These are phyloP conservation scores for Diplodia corticola DNA, from an alignment of 2,329 filamentous ascomycete genomes.

Conservation along the genomic window DNA sequence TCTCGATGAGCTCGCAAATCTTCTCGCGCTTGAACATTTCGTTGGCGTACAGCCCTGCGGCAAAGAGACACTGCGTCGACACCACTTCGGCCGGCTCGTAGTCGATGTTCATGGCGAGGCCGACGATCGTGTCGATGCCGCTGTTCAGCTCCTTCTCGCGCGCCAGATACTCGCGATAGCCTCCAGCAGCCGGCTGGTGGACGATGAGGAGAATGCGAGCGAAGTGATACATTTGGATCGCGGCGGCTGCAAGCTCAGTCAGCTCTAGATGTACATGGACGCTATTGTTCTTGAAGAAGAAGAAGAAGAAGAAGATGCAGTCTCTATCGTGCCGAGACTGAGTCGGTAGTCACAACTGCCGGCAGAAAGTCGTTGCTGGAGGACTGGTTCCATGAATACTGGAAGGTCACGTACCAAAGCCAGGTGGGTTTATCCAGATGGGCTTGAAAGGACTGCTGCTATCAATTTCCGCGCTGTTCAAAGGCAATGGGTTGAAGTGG, in stretches of 20 bases:
- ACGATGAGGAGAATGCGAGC: constrained; percentile 56
- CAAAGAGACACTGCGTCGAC: constrained; percentile 24
- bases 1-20: constrained; percentile 31
- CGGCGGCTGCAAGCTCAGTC: constrained; percentile 41
- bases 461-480: constrained; percentile 6
- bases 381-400: neutral
- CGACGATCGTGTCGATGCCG: constrained; percentile 42
- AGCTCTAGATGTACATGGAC: constrained; percentile 33
- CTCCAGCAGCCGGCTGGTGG: constrained; percentile 53
- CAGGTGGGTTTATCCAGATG: constrained; percentile 54
- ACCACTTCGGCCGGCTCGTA: constrained; percentile 22
- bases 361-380: neutral
- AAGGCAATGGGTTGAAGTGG: constrained; percentile 47
- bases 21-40: constrained; percentile 29
- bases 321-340: neutral
- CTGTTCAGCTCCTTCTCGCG: constrained; percentile 49
- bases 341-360: neutral
- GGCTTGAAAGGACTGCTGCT: constrained; percentile 42
- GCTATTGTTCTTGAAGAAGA: constrained; percentile 21
- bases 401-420: constrained; percentile 37
- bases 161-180: constrained; percentile 50
- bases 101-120: constrained; percentile 12
- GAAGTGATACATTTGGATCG: constrained; percentile 55
- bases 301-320: too few species aligned
- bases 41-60: constrained; percentile 27